Base-by-base conservation (phyloP, 768 basidiomycete species). In the Boletus edulis region DNA sequence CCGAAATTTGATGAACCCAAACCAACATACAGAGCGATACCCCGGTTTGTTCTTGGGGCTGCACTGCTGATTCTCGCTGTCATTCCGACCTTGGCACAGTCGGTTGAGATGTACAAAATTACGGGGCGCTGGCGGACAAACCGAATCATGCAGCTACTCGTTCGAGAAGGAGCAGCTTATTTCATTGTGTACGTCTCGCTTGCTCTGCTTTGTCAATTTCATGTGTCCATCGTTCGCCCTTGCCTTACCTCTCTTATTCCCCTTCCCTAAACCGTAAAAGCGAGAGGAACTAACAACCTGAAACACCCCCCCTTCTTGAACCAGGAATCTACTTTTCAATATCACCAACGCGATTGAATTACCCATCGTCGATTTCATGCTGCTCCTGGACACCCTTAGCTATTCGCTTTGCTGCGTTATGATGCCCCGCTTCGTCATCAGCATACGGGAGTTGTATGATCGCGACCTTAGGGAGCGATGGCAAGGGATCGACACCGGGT, bases 341-440 rank as follows among this genome's bases (percentile, higher is more conserved):
- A 37, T 37, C 35, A 37, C 15, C 35, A 37, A 37, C 35, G 15
- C 15, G 15, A 15, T 37, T 1, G 13, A 37, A 14, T 5, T 13
- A 37, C 35, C 15, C 4, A 37, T 37, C 15, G 35, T 4, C 18
- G 4, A 34, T 27, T 9, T 52, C 18, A 35, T n/a, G 39, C 1
- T 20, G 14, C 9, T 53, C 32, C 9, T 29, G 27, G 27, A 29
- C 9, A 29, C 27, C 27, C 2, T 29, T 9, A 29, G 27, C 11
- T 58, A 57, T 40, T 24, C 56, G 13, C 35, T 46, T 29, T 29
- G 46, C 6, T 52, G 39, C 13, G 39, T 34, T 15, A n/a, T 56
- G 5, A 52, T 62, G 27, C 59, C 59, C 7, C 54, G 62, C 7
- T 64, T 64, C 43, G 51, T 64, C 46, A 52, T 64, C 4, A 41